Conservation (phyloP, 345 rosid genomes). For the Eutrema yunnanense region DNA sequence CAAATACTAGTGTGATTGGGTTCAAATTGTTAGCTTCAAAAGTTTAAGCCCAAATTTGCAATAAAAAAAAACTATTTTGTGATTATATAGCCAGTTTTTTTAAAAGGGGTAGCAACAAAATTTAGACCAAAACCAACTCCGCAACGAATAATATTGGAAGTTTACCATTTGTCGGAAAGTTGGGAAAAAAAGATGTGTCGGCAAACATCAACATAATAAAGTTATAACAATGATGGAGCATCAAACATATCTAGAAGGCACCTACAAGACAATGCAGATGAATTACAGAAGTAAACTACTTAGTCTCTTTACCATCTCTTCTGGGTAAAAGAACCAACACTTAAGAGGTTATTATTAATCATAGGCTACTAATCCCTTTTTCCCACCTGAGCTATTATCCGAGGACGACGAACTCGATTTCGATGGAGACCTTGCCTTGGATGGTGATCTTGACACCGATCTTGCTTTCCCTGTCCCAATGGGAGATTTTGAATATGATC, state of each 20-base stretch:
- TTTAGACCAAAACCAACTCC: slow-evolving; percentile 1
- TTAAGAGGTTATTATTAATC: slow-evolving; percentile 19
- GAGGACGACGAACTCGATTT: slow-evolving; percentile 52
- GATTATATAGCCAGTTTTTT: too few species aligned
- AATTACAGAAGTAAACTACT: not conserved
- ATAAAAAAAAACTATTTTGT: too few species aligned
- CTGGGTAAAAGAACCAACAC: not conserved
- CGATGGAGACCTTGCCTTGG: slow-evolving; percentile 61
- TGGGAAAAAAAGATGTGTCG: not conserved
- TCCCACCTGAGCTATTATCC: slow-evolving; percentile 49
- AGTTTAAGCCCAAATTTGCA: not conserved
- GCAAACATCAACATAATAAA: slow-evolving; percentile 4
- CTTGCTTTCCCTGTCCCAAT: slow-evolving; percentile 39
- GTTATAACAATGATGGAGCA: not conserved
- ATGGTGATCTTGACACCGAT: slow-evolving; percentile 35
- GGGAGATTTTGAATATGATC: slow-evolving; percentile 61
- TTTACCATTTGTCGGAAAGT: slow-evolving; percentile 17
- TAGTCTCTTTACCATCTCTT: not conserved
- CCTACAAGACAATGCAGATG: not conserved
- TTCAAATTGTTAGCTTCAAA: not conserved
- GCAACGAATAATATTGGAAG: not conserved
- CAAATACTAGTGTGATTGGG: not conserved
- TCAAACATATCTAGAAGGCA: not conserved
- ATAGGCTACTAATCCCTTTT: slow-evolving; percentile 67
- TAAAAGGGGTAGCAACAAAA: too few species aligned